phyloP scores from a whole-genome alignment of 208 protist genomes.

The Blastocrithidia nonstop region DNA sequence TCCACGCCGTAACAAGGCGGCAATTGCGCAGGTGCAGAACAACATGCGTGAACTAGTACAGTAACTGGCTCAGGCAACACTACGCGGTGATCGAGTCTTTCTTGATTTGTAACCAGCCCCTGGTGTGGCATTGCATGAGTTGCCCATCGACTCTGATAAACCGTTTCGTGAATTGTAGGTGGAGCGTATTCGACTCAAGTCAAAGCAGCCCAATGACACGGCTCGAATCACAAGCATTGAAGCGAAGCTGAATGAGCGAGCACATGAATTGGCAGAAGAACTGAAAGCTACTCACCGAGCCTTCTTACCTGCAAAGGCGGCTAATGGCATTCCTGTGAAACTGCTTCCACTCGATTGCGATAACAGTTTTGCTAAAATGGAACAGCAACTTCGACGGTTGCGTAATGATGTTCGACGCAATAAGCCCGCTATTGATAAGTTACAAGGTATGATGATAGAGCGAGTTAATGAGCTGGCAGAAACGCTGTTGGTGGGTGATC shows the following conservation, averaged over 20 bases:
- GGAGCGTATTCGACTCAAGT: slow-evolving; percentile 47
- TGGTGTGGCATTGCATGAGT: slow-evolving; percentile 37
- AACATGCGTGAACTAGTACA: slow-evolving; percentile 43
- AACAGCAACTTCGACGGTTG: slow-evolving; percentile 39
- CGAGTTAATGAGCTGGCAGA: slow-evolving; percentile 44
- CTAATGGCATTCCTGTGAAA: slow-evolving; percentile 29
- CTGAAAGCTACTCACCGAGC: slow-evolving; percentile 32
- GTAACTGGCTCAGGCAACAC: slow-evolving; percentile 34
- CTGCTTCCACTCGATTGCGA: slow-evolving; percentile 61
- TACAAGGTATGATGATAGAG: slow-evolving; percentile 65
- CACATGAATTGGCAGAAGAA: slow-evolving; percentile 39
- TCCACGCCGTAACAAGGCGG: slow-evolving; percentile 24
- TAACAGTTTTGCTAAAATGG: slow-evolving; percentile 40
- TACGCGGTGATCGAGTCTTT: slow-evolving; percentile 50
- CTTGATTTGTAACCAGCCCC: slow-evolving; percentile 52
- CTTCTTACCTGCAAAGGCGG: slow-evolving; percentile 28
- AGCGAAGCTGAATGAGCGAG: slow-evolving; percentile 53
- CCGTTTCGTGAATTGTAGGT: slow-evolving; percentile 39
- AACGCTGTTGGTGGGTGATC: slow-evolving; percentile 39
- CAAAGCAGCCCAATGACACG: slow-evolving; percentile 14
- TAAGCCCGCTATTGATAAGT: slow-evolving; percentile 30
- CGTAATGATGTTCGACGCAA: slow-evolving; percentile 38
- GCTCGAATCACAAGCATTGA: slow-evolving; percentile 31
- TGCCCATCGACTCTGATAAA: slow-evolving; percentile 33
- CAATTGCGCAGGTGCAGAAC: slow-evolving; percentile 27